These are phyloP conservation scores for Podospora appendiculata DNA, from an alignment of 495 filamentous ascomycete species.

Conservation along the genomic window DNA sequence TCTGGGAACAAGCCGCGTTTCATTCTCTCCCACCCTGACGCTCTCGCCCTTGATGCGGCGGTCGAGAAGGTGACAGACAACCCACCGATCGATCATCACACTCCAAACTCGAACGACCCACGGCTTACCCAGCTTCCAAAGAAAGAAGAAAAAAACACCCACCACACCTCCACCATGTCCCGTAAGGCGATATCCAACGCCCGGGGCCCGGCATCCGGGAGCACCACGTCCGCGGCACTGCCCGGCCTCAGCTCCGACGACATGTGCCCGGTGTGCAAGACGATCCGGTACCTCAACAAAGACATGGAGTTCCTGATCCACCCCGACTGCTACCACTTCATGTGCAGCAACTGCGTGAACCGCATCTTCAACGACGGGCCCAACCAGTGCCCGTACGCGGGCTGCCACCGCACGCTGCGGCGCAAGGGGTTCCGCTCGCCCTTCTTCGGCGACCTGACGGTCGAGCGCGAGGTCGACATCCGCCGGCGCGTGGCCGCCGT, in stretches of 20 bases:
- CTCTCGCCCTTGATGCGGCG: too few relatives aligned
- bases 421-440: conserved; percentile 75
- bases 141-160: neutral
- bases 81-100: too few relatives aligned
- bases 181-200: neutral
- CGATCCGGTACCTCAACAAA: conserved; percentile 85
- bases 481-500: conserved; percentile 69
- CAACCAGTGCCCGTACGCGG: conserved; percentile 80
- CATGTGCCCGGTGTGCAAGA: conserved; percentile 95
- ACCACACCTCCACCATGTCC: conserved; percentile 1
- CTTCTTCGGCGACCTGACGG: conserved; percentile 81
- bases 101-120: too few relatives aligned
- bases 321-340: conserved; percentile 96
- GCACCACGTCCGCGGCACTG: conserved; percentile 1
- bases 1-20: too few relatives aligned
- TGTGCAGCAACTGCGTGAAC: conserved; percentile 93
- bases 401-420: conserved; percentile 76
- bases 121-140: neutral
- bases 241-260: conserved; percentile 43
- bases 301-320: conserved; percentile 93
- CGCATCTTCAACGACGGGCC: conserved; percentile 89
- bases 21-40: too few relatives aligned
- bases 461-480: conserved; percentile 94
- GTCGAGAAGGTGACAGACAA: too few relatives aligned
- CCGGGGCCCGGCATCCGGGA: neutral